A percentile compares a stretch with the other conserved stretches of the same genome.
Evolutionary conservation across 2,329 filamentous ascomycete genomes (phyloP).

Genomic region (Davidsoniella eucalypti): DNA sequence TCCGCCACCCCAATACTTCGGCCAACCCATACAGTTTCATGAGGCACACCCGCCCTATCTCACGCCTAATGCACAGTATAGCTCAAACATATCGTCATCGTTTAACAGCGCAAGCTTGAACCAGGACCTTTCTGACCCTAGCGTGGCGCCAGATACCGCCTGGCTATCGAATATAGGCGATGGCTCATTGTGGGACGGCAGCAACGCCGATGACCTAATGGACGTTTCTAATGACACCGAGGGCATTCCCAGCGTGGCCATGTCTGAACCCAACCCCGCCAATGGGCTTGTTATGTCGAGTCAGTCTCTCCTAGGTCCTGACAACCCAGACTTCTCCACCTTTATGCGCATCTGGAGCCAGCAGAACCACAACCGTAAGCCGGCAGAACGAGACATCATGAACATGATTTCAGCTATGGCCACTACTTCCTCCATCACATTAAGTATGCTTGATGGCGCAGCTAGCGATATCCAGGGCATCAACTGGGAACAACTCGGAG

Average conservation of each 20-base stretch:
- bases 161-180: no score
- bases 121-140: no score
- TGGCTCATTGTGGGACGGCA: not conserved
- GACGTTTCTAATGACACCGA: no score
- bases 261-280: constrained; percentile 18
- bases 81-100: no score
- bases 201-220: constrained; percentile 16
- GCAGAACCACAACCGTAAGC: not conserved
- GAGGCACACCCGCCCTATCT: no score
- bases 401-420: not conserved
- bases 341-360: constrained; percentile 34
- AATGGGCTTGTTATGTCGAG: constrained; percentile 21
- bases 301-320: constrained; percentile 26
- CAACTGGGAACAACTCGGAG: constrained; percentile 37
- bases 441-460: constrained; percentile 37
- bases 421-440: constrained; percentile 17
- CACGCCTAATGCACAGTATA: no score
- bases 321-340: constrained; percentile 32
- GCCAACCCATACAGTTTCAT: no score
- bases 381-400: not conserved
- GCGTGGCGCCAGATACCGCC: no score
- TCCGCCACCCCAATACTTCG: no score
- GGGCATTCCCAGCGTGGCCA: no score
- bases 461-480: constrained; percentile 42
- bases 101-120: no score